Percentiles rank a stretch among this genome's conserved stretches.
These are phyloP conservation scores for Hygrophorus pudorinus DNA, from an alignment of 768 basidiomycete genomes.

Conservation along the genomic window DNA sequence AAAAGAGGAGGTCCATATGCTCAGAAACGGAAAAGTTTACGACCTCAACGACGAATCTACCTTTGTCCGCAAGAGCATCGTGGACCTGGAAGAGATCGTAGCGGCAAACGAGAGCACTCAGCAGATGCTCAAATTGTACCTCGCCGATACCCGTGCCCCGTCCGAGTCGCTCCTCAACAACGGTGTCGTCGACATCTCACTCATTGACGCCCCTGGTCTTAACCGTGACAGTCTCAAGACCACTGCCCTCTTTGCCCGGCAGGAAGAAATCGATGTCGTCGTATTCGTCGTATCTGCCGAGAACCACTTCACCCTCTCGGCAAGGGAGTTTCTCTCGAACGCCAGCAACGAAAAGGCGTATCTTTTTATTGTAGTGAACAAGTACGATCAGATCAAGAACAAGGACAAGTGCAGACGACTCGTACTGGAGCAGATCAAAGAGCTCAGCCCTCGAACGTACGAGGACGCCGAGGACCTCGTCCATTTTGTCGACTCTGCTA, in stretches of 20 bases:
- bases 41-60: conserved; percentile 64
- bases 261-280: conserved; percentile 97
- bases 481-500: conserved; percentile 93
- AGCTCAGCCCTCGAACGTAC: conserved; percentile 85
- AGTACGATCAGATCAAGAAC: conserved; percentile 91
- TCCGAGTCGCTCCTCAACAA: conserved; percentile 86
- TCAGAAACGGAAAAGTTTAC: conserved; percentile 63
- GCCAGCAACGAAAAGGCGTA: conserved; percentile 97
- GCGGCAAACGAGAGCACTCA: conserved; percentile 63
- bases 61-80: conserved; percentile 55
- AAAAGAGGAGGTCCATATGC: conserved; percentile 77
- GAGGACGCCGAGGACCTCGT: conserved; percentile 90
- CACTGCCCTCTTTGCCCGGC: conserved; percentile 89
- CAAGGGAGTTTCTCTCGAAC: conserved; percentile 86
- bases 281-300: conserved; percentile 98
- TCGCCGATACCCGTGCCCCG: conserved; percentile 69
- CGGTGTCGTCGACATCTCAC: conserved; percentile 93
- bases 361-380: conserved; percentile 97
- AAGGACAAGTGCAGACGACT: conserved; percentile 85
- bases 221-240: conserved; percentile 94
- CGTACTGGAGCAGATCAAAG: conserved; percentile 89
- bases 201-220: conserved; percentile 96
- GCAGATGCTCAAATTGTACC: conserved; percentile 79
- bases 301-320: conserved; percentile 96
- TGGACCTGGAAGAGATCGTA: conserved; percentile 72